These are phyloP conservation scores for Dothideomycetidae sp. DNA, from an alignment of 2,329 filamentous ascomycete genomes.

Conservation along the genomic window DNA sequence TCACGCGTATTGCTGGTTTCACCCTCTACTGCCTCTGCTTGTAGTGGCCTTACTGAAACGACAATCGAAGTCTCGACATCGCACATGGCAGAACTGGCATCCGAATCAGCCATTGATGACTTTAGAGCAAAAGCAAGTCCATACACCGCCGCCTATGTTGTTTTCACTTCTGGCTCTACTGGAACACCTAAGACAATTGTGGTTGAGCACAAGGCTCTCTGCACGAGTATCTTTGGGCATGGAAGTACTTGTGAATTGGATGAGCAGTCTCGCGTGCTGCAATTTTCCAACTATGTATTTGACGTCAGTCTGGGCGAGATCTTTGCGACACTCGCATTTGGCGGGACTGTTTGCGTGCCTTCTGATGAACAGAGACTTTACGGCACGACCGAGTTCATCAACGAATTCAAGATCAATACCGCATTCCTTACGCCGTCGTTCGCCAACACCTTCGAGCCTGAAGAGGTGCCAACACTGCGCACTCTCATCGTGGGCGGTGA, in stretches of 20 bases:
- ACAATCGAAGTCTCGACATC: not conserved
- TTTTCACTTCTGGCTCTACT: constrained; percentile 20
- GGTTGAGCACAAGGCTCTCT: constrained; percentile 32
- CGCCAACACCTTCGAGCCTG: constrained; percentile 14
- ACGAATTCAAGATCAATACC: constrained; percentile 27
- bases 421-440: constrained; percentile 33
- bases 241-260: constrained; percentile 1
- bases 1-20: constrained; percentile 1
- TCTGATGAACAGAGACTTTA: constrained; percentile 33
- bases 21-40: not conserved
- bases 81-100: not conserved
- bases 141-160: constrained; percentile 42
- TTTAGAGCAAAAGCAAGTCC: constrained; percentile 21
- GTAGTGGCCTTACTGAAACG: not conserved
- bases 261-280: not conserved
- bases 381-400: constrained; percentile 31
- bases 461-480: constrained; percentile 15
- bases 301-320: constrained; percentile 13
- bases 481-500: constrained; percentile 18
- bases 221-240: constrained; percentile 26
- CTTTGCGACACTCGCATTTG: constrained; percentile 11
- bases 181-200: constrained; percentile 18
- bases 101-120: not conserved
- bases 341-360: constrained; percentile 23
- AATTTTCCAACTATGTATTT: constrained; percentile 6